Base-by-base conservation (phyloP, 1,284 basidiomycete genomes). In the Tilletia indica region DNA sequence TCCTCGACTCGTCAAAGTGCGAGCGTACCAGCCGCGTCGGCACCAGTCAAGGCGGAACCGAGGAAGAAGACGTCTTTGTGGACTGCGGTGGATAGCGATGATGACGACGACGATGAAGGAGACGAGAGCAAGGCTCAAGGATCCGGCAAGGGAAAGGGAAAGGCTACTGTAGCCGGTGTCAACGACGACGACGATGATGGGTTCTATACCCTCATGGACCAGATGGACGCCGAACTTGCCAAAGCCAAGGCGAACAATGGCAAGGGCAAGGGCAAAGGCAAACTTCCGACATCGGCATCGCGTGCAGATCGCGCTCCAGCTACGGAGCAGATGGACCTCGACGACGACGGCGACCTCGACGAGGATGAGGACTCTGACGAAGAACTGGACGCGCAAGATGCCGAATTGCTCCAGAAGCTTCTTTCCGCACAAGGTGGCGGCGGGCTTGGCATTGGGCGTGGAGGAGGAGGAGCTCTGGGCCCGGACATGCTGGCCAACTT, bases 401-500 rank as follows among this genome's bases (percentile, higher is more conserved):
- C 73, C 19, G 76, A 78, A 36, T 63, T 67, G 2, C 68, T 72
- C 5, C 69, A 64, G 21, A 70, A 48, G 19, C 71, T 69, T 1
- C 70, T 70, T 1, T 71, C 67, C 38, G 72, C 64, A 1, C 58
- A 67, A 25, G 68, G 68, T 42, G 80, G 83, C 67, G 82, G 79
- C 14, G 81, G 84, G 88, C 88, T 1, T 8, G 86, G 85, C 14
- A 75, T 72, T 34, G 71, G 69, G 14, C 73, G 72, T 11, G 54
- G 83, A 6, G 3, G 5, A 6, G 3, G 5, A 12, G 36, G 12
- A 9, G 61, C 14, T 42, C 74, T 78, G 14, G 81, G 12, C 83
- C 95, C 94, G 84, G 90, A 90, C 77, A 86, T 97, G 79, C 95
- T 98, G 87, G 94, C 92, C 85, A 94, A 96, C 85, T 93, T 98